These are phyloP conservation scores for Arthrinium puccinioides DNA, from an alignment of 2,329 filamentous ascomycete species.

Conservation along the genomic window DNA sequence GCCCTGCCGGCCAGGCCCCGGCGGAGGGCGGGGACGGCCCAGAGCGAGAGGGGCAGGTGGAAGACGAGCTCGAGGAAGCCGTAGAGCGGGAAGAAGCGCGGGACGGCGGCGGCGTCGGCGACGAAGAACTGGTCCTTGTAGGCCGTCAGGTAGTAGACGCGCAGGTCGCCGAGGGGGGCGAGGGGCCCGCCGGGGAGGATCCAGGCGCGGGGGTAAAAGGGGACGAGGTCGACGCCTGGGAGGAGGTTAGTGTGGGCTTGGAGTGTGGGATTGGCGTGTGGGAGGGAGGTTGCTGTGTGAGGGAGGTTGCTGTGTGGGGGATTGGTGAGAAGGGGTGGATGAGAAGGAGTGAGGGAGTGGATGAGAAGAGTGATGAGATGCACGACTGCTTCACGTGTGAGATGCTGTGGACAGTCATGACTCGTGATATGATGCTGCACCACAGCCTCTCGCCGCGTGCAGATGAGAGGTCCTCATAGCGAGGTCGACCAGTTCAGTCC, in stretches of 20 bases:
- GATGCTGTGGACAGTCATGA: no score
- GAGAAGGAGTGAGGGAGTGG: no score
- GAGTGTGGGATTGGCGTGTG: not conserved
- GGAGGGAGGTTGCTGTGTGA: not conserved
- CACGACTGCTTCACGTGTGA: no score
- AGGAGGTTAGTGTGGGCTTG: not conserved
- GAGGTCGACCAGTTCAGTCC: no score
- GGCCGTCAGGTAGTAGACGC: constrained; percentile 36
- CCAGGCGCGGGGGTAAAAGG: constrained; percentile 42
- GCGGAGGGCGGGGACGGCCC: constrained; percentile 30
- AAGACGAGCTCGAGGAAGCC: constrained; percentile 41
- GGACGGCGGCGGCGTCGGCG: constrained; percentile 23
- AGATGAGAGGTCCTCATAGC: no score
- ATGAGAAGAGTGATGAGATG: no score
- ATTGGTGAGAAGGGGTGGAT: not conserved
- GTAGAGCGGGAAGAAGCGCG: constrained; percentile 45
- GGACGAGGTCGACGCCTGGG: constrained; percentile 45
- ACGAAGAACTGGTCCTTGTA: constrained; percentile 49
- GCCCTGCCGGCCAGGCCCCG: constrained; percentile 25
- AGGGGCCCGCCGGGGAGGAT: constrained; percentile 33
- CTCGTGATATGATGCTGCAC: no score
- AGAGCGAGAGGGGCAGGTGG: constrained; percentile 42
- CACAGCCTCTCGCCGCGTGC: no score
- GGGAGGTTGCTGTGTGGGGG: not conserved
- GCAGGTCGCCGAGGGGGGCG: constrained; percentile 37